phyloP scores from a whole-genome alignment of 2,329 filamentous ascomycete genomes.

The Rhynchosporium graminicola region DNA sequence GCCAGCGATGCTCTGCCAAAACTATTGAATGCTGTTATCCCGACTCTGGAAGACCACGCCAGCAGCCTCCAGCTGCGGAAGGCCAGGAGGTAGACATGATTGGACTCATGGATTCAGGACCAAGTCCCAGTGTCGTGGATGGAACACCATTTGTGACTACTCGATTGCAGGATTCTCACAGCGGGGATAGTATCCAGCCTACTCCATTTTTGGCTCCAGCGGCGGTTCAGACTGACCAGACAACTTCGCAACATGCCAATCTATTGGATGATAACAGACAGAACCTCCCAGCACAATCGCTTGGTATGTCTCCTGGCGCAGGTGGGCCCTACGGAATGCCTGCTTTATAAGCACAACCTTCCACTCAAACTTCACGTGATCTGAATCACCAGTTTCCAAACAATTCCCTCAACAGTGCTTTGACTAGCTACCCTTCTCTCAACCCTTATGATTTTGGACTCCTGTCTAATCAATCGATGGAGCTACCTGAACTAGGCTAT shows the following conservation, averaged over 20 bases:
- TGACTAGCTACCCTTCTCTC: background rate
- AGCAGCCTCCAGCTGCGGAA: background rate
- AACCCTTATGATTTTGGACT: background rate
- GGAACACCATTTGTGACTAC: no score
- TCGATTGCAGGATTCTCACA: background rate
- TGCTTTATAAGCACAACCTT: background rate
- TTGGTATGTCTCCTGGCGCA: background rate
- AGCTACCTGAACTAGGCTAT: constrained; percentile 1
- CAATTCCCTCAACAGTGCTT: background rate
- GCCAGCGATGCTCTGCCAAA: constrained; percentile 7
- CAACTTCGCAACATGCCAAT: background rate
- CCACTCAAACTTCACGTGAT: background rate
- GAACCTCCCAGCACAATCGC: background rate
- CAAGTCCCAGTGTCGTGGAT: no score
- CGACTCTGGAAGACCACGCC: background rate
- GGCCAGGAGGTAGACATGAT: background rate
- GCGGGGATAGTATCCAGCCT: background rate
- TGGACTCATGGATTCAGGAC: background rate
- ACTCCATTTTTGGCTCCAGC: background rate
- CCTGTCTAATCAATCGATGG: background rate
- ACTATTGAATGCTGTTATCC: constrained; percentile 8
- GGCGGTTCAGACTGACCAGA: background rate
- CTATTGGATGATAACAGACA: background rate
- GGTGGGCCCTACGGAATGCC: background rate
- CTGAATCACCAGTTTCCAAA: background rate